Evolutionary conservation across 495 filamentous ascomycete species (phyloP).

Genomic region (Durotheca rogersii): DNA sequence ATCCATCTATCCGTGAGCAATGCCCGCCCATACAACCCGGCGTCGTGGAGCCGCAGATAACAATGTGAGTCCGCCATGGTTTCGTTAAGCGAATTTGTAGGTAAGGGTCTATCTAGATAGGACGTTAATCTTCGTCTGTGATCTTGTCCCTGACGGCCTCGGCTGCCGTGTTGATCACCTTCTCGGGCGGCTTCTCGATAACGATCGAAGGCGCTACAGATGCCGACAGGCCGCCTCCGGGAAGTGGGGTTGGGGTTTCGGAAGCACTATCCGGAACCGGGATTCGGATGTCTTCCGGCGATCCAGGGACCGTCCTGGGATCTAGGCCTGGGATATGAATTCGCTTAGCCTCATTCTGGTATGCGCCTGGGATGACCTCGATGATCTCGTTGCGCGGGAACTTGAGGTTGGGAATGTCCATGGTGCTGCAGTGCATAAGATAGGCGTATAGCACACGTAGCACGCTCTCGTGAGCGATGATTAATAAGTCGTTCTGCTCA

Average conservation of each 20-base stretch:
- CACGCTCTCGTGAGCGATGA: conserved; percentile 97
- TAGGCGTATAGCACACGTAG: conserved; percentile 96
- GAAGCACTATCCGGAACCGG: conserved; percentile 59
- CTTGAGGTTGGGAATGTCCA: conserved; percentile 87
- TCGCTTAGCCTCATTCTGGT: conserved; percentile 90
- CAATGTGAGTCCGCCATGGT: background rate
- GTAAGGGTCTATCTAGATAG: too few species aligned
- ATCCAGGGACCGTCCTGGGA: conserved; percentile 56
- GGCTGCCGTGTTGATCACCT: conserved; percentile 47
- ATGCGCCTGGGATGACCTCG: conserved; percentile 96
- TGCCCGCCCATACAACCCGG: too few species aligned
- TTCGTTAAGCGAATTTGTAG: background rate
- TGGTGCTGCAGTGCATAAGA: conserved; percentile 97
- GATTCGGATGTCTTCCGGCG: conserved; percentile 81
- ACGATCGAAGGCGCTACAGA: conserved; percentile 36
- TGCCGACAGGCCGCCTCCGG: conserved; percentile 36
- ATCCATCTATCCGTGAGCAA: conserved; percentile 7
- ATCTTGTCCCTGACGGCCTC: conserved; percentile 51
- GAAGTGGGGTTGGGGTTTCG: conserved; percentile 23
- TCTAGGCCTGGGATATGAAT: conserved; percentile 65
- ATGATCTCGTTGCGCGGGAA: conserved; percentile 98
- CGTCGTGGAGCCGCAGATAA: background rate
- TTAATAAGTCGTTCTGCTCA: conserved; percentile 93
- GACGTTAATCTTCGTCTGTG: conserved; percentile 49
- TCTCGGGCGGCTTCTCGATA: conserved; percentile 42